Percentiles rank a stretch among this genome's conserved stretches.
Evolutionary conservation across 306 rosid genomes (phyloP).

Genomic region (Quercus gilva): DNA sequence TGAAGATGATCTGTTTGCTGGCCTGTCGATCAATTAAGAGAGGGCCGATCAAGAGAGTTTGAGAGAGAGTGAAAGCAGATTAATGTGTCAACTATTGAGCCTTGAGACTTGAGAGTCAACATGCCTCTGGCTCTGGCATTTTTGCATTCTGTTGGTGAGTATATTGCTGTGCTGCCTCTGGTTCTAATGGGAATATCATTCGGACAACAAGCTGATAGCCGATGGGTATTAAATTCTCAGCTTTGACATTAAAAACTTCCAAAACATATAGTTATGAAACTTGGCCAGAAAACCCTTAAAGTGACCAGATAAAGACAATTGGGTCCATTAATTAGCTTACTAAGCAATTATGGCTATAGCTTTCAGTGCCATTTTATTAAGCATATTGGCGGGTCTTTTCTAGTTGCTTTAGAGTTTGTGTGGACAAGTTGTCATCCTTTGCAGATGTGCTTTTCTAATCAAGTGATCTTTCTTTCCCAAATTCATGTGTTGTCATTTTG

Average conservation of each 20-base stretch:
- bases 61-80: too few species aligned
- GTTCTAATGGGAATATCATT: constrained; percentile 43
- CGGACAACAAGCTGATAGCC: constrained; percentile 37
- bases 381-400: constrained; percentile 43
- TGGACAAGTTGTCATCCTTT: constrained; percentile 26
- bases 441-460: neutral
- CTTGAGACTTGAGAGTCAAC: too few species aligned
- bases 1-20: too few species aligned
- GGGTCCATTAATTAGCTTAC: constrained; percentile 19
- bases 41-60: too few species aligned
- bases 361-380: constrained; percentile 21
- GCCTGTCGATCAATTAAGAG: too few species aligned
- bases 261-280: constrained; percentile 35
- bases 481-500: neutral
- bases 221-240: constrained; percentile 48
- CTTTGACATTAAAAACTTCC: constrained; percentile 33
- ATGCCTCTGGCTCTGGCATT: neutral
- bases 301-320: constrained; percentile 59
- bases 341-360: constrained; percentile 22
- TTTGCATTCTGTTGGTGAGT: constrained; percentile 32
- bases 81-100: too few species aligned
- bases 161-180: constrained; percentile 43
- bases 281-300: constrained; percentile 44
- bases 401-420: constrained; percentile 62
- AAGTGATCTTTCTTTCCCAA: constrained; percentile 4